Evolutionary conservation across 2,329 filamentous ascomycete species (phyloP), one percentile per base, ranked within the genome.

Genomic region (Metarhizium humberi): DNA sequence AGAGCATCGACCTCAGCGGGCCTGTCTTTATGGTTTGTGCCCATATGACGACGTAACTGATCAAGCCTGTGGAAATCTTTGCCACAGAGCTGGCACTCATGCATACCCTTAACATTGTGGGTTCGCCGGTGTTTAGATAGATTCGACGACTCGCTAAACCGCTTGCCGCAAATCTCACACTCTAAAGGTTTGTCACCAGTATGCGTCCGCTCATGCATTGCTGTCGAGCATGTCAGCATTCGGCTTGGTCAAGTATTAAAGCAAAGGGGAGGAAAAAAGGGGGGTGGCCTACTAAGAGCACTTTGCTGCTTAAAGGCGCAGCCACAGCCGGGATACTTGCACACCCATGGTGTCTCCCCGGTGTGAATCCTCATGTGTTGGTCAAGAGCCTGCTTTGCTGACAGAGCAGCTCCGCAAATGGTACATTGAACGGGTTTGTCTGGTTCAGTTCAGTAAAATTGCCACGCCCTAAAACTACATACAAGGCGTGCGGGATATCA

Each of bases 291-390:
- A 85, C 82, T 86, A 25, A 85, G 71, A 25, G 84, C 84, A 59
- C 82, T 86, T 59, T 86, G 84, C 58, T 87, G 84, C 53, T 85
- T 82, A 63, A 88, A 88, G 0, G 74, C 72, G 63, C 82, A 83
- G 25, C 66, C 69, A 59, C 83, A 86, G 40, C 74, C 75, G 3
- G 66, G 62, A 30, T 65, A 66, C 10, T 70, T 65, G 64, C 85
- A 88, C 45, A 75, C 70, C 69, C 82, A 85, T 30, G 85, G 84
- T 58, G 81, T 85, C 57, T 82, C 78, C 43, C 83, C 81, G 0
- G 83, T 85, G 62, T 89, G 86, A 2, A 80, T 86, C 18, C 84
- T 78, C 64, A 81, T 75, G 61, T 89, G 86, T 64, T 87, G 85
- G 46, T 82, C 79, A 6, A 88, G 75, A 1, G 86, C 82, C 65